Conservation (phyloP, 2,329 filamentous ascomycete genomes). For the Penicillium sp. region DNA sequence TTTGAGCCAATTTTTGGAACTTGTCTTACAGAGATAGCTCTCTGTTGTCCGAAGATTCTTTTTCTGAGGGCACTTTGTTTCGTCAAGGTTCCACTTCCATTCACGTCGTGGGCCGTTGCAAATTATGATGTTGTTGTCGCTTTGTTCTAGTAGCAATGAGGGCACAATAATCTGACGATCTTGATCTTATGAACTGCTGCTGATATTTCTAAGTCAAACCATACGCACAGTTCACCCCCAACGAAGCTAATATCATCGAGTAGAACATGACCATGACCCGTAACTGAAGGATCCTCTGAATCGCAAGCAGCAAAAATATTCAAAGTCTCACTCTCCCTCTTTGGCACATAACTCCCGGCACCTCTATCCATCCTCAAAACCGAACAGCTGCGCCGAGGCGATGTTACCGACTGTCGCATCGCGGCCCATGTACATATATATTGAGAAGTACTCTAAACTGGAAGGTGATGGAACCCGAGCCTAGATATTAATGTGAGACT, state of each 20-base stretch:
- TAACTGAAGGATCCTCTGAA: conserved; percentile 14
- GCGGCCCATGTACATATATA: conserved; percentile 13
- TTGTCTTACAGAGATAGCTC: neutral
- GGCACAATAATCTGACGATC: no score
- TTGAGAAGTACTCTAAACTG: conserved; percentile 11
- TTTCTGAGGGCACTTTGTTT: no score
- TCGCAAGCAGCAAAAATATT: conserved; percentile 16
- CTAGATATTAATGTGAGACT: conserved; percentile 5
- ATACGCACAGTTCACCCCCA: neutral
- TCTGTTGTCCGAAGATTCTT: neutral
- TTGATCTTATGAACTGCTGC: no score
- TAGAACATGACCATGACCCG: conserved; percentile 3
- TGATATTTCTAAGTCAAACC: neutral
- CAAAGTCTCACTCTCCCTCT: conserved; percentile 8
- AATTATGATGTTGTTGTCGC: no score
- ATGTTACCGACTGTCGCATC: conserved; percentile 15
- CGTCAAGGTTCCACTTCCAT: no score
- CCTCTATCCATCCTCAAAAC: conserved; percentile 13
- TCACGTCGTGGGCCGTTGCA: no score
- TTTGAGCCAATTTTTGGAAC: neutral
- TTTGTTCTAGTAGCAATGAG: no score
- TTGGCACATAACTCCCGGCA: conserved; percentile 15
- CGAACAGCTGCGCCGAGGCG: conserved; percentile 5
- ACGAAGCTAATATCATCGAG: conserved; percentile 19
- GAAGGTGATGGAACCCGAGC: conserved; percentile 7